Evolutionary conservation across 176 grass and related monocot species (phyloP).

Genomic region (Alopecurus myosuroides): DNA sequence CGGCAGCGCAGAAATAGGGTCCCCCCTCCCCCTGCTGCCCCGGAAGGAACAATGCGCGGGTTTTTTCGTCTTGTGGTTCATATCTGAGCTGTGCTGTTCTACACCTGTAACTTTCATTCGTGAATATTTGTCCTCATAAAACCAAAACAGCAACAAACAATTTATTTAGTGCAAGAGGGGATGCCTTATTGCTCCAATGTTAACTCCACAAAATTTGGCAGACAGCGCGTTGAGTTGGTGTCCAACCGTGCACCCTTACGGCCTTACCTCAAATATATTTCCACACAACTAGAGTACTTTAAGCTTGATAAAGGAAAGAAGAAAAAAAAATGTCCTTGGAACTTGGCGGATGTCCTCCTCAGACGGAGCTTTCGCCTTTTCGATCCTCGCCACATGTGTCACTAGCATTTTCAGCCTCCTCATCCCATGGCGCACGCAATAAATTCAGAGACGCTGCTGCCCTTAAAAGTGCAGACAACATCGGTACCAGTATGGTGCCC

Average conservation of each 20-base stretch:
- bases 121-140: conserved; percentile 40
- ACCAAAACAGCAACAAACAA: neutral
- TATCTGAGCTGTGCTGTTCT: no score
- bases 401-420: neutral
- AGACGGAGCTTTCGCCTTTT: neutral
- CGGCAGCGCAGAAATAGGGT: no score
- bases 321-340: neutral
- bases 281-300: no score
- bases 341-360: neutral
- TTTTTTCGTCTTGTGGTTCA: no score
- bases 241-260: no score
- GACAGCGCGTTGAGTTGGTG: neutral
- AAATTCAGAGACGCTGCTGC: neutral
- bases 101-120: conserved; percentile 40
- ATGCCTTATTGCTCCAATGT: no score
- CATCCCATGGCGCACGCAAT: neutral
- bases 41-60: no score
- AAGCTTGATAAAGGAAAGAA: no score
- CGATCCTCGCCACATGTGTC: neutral
- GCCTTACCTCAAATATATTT: conserved; percentile 55
- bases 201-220: neutral
- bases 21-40: no score
- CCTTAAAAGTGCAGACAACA: neutral
- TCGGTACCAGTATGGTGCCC: neutral
- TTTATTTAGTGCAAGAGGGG: neutral